Evolutionary conservation across 2,329 filamentous ascomycete genomes (phyloP).

Genomic region (Beauveria caledonica): DNA sequence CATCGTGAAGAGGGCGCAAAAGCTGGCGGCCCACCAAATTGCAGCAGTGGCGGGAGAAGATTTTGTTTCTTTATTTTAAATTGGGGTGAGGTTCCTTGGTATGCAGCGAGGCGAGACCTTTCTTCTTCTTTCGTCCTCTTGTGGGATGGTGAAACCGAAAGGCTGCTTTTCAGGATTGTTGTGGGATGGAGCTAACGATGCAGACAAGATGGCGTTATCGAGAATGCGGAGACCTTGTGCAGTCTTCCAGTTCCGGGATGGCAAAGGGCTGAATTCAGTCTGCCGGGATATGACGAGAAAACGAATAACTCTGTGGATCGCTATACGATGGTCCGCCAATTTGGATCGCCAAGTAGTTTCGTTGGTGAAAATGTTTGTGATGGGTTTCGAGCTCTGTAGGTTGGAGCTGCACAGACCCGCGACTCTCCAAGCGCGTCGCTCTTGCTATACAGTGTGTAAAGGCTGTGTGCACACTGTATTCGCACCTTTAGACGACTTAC

Average conservation of each 20-base stretch:
- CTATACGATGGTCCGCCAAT: neutral
- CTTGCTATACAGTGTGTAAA: neutral
- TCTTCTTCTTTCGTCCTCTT: neutral
- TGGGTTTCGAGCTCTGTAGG: neutral
- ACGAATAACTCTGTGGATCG: neutral
- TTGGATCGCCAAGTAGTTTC: neutral
- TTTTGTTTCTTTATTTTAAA: neutral
- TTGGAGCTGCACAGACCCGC: neutral
- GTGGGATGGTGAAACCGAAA: neutral
- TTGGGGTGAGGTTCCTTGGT: neutral
- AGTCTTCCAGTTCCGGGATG: neutral
- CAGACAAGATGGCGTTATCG: neutral
- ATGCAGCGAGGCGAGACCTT: neutral
- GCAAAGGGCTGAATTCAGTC: neutral
- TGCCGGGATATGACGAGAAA: neutral
- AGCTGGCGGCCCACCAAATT: slow-evolving; percentile 2
- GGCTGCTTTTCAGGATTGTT: neutral
- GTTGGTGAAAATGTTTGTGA: neutral
- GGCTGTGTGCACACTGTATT: neutral
- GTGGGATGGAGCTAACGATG: neutral
- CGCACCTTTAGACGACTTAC: slow-evolving; percentile 2
- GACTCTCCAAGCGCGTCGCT: neutral
- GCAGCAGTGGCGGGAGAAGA: slow-evolving; percentile 8
- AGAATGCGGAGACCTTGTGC: slow-evolving; percentile 6
- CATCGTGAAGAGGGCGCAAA: slow-evolving; percentile 13